These are phyloP conservation scores for Ceratopteris richardii DNA, from an alignment of 75 land plant species.

Conservation along the genomic window DNA sequence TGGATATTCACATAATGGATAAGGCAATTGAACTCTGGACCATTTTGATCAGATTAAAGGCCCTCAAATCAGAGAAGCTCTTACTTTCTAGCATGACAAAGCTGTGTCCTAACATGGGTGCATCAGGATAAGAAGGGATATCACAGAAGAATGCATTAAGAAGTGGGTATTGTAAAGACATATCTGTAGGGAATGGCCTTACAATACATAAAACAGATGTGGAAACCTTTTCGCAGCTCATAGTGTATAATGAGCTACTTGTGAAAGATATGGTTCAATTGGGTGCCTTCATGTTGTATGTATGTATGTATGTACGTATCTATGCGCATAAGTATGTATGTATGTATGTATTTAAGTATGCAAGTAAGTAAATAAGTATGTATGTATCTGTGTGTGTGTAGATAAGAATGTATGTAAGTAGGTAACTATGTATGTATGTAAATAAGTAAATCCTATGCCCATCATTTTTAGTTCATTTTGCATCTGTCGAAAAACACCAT, in stretches of 20 bases:
- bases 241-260: constrained; percentile 11
- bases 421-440: no score
- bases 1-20: constrained; percentile 12
- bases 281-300: no score
- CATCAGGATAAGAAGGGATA: constrained; percentile 24
- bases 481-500: no score
- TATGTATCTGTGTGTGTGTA: no score
- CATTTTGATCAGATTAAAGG: constrained; percentile 19
- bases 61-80: constrained; percentile 22
- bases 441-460: no score
- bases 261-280: constrained; percentile 21
- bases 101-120: constrained; percentile 38
- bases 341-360: no score
- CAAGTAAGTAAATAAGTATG: no score
- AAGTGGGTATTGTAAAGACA: constrained; percentile 10
- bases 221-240: constrained; percentile 17
- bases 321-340: no score
- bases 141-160: constrained; percentile 14
- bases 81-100: constrained; percentile 39
- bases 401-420: no score
- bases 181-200: constrained; percentile 20
- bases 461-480: no score
- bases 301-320: no score
- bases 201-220: constrained; percentile 22
- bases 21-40: constrained; percentile 12